Evolutionary conservation across 2,329 filamentous ascomycete genomes (phyloP).

Genomic region (Plenodomus tracheiphilus): DNA sequence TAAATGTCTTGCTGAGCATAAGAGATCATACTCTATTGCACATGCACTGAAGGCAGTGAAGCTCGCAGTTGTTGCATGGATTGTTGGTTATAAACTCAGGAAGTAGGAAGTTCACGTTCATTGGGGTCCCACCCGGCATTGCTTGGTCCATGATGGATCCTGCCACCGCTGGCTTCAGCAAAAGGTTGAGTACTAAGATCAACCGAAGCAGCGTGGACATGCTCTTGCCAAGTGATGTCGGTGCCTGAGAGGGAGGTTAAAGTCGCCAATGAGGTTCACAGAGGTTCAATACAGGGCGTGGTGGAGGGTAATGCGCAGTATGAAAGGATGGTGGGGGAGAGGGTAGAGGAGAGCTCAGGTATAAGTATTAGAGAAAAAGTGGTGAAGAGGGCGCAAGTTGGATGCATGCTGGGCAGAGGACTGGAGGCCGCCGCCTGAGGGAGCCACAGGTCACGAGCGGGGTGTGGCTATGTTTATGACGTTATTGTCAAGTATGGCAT

Average conservation of each 20-base stretch:
- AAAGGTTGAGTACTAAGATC: conserved; percentile 29
- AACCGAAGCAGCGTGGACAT: conserved; percentile 36
- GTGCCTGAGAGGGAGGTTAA: conserved; percentile 25
- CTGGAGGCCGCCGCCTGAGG: conserved; percentile 31
- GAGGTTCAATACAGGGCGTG: not conserved
- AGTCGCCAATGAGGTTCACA: conserved; percentile 11
- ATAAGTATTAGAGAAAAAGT: conserved; percentile 11
- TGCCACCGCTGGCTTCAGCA: conserved; percentile 31
- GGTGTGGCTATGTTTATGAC: conserved; percentile 34
- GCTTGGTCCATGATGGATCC: conserved; percentile 29
- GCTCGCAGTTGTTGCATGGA: conserved; percentile 31
- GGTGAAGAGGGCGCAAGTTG: conserved; percentile 17
- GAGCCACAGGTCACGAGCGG: conserved; percentile 21
- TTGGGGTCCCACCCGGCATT: conserved; percentile 25
- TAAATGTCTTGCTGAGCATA: conserved; percentile 4
- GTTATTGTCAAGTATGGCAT: conserved; percentile 21
- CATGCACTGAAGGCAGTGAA: conserved; percentile 23
- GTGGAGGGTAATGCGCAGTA: conserved; percentile 3
- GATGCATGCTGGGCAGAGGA: conserved; percentile 13
- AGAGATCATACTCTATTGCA: conserved; percentile 20
- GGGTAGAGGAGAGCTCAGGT: conserved; percentile 4
- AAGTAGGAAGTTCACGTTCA: conserved; percentile 30
- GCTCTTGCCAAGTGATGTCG: conserved; percentile 18
- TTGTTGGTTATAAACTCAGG: conserved; percentile 1
- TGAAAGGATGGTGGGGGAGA: conserved; percentile 1